phyloP scores from a whole-genome alignment of 108 stramenopile species.

The Pseudonitzschia multiseries region DNA sequence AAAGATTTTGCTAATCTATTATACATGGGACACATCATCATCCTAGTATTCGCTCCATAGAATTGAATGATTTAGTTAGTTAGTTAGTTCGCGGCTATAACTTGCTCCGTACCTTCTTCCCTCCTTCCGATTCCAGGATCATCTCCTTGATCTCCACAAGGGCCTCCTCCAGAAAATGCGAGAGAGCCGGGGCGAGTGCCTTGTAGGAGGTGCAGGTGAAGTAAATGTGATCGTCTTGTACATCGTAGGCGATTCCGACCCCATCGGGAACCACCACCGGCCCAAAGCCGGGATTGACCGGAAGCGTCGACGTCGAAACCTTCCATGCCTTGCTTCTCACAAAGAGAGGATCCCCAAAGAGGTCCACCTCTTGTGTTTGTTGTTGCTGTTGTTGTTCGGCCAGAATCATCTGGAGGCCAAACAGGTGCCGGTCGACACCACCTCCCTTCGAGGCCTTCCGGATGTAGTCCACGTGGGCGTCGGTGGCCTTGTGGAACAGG shows the following conservation, averaged over 20 bases:
- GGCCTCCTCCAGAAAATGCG: conserved; percentile 70
- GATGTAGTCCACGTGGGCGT: conserved; percentile 65
- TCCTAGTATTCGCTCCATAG: too few relatives aligned
- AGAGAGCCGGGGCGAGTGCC: conserved; percentile 40
- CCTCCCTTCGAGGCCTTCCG: conserved; percentile 60
- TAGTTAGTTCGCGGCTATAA: too few relatives aligned
- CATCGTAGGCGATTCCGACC: conserved; percentile 76
- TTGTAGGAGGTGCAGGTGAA: conserved; percentile 58
- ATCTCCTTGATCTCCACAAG: conserved; percentile 66
- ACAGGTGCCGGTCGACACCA: conserved; percentile 81
- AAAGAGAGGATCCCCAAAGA: conserved; percentile 68
- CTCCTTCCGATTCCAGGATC: conserved; percentile 59
- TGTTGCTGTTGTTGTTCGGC: conserved; percentile 41
- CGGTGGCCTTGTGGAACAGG: conserved; percentile 57
- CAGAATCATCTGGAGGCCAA: conserved; percentile 70
- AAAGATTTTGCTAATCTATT: too few relatives aligned
- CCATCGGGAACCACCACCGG: conserved; percentile 78
- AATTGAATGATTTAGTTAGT: too few relatives aligned
- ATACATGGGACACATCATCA: too few relatives aligned
- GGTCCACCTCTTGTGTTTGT: conserved; percentile 22
- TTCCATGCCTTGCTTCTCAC: conserved; percentile 71
- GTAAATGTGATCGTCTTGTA: conserved; percentile 54
- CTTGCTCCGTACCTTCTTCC: too few relatives aligned
- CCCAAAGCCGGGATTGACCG: conserved; percentile 79
- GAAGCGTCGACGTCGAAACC: conserved; percentile 70